Base-by-base conservation (phyloP, 2,329 filamentous ascomycete genomes). In the Diaporthe eres region DNA sequence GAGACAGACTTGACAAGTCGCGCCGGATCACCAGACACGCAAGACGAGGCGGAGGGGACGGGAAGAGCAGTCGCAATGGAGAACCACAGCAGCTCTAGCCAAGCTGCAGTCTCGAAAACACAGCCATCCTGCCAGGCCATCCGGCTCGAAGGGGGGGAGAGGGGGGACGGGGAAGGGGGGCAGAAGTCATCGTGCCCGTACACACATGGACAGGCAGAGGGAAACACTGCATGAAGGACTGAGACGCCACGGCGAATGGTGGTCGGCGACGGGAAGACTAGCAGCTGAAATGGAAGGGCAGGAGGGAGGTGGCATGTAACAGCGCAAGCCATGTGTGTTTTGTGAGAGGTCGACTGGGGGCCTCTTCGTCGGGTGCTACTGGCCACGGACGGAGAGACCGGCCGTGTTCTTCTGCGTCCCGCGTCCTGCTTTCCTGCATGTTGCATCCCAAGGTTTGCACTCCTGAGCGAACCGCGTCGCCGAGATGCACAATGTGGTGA, bases 211-310 rank as follows among this genome's bases (percentile, higher is more conserved):
- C 19, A 31, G 7, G 17, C 31, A n/a, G 19, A 44, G 53, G 74
- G 55, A 28, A 19, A 47, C 74, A 76, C 74, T 25, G 61, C 74
- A 74, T 71, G 22, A 57, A 65, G 63, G 55, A 55, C 55, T 51
- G 55, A 74, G 74, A 65, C 74, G 74, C 74, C 71, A 76, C 74
- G 58, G 39, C 71, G 63, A 71, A 74, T 76, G 39, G 71, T 67
- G 31, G 51, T 47, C 47, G 51, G n/a, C 34, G n/a, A n/a, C 42
- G 49, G 34, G 42, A 61, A n/a, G 34, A 68, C 63, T 63, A 67
- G 44, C 37, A 51, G 22, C 47, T 12, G 55, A 25, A 34, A 47
- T 44, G 47, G 61, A 60, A 42, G 60, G 67, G 55, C 55, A 58
- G 65, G 34, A 68, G n/a, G 63, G 63, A 53, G 65, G 65, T 68